Evolutionary conservation across 2,329 filamentous ascomycete species (phyloP).

Genomic region (Colletotrichum phormii): DNA sequence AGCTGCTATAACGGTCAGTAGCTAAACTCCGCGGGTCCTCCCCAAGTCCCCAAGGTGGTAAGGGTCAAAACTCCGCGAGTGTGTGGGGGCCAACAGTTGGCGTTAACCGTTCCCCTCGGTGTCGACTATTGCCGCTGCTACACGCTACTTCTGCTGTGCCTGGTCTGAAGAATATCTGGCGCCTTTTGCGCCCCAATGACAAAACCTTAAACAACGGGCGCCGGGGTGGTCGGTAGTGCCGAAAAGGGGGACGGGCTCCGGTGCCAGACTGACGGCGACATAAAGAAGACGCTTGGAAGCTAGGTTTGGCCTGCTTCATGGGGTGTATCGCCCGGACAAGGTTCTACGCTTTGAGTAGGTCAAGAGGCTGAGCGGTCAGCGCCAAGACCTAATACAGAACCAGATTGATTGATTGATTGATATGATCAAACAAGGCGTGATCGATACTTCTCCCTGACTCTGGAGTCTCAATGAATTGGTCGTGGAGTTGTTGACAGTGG

Average conservation of each 20-base stretch:
- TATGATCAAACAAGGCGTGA: conserved; percentile 21
- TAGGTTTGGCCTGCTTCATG: conserved; percentile 18
- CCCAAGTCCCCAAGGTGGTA: too few relatives aligned
- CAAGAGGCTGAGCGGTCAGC: conserved; percentile 17
- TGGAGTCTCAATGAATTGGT: too few relatives aligned
- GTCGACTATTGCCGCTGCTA: too few relatives aligned
- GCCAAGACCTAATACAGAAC: conserved; percentile 25
- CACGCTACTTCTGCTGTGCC: not conserved
- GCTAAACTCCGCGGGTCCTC: not conserved
- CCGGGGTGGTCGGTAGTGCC: conserved; percentile 25
- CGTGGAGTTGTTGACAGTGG: too few relatives aligned
- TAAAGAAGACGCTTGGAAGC: not conserved
- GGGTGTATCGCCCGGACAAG: conserved; percentile 20
- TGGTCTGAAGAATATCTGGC: conserved; percentile 6
- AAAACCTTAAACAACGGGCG: conserved; percentile 29
- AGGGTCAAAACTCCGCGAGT: not conserved
- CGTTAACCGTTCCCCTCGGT: not conserved
- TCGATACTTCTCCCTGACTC: not conserved
- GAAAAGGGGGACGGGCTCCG: conserved; percentile 26
- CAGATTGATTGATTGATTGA: conserved; percentile 34
- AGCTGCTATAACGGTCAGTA: not conserved
- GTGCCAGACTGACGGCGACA: conserved; percentile 13
- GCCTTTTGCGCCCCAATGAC: conserved; percentile 13
- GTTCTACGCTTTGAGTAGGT: conserved; percentile 23
- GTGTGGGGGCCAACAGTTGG: conserved; percentile 1